Base-by-base conservation (phyloP, 1,284 basidiomycete genomes). In the Bjerkandera adusta region DNA sequence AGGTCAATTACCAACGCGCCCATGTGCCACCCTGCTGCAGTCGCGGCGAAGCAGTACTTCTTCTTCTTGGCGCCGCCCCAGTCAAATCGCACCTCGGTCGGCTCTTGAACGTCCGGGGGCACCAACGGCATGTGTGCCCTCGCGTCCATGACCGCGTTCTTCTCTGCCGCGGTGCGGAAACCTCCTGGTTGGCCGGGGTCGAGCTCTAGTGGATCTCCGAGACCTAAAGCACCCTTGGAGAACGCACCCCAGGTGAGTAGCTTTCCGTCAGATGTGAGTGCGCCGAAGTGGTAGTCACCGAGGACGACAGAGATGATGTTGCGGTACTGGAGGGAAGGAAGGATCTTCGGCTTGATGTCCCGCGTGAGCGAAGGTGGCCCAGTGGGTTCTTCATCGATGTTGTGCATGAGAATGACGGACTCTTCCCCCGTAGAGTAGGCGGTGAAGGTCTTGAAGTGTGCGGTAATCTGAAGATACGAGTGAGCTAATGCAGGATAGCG, bases 281-380 rank as follows among this genome's bases (percentile, higher is more conserved):
- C 92, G 21, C 84, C 89, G 57, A 73, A 84, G 68, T 97, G 93
- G 64, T 93, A 95, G 65, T 97, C 92, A 4, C 94, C 94, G 37
- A 92, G 74, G 7, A 85, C 83, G 46, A 94, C 83, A 46, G 89
- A 89, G 52, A 95, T 92, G 46, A 95, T 77, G 32, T 74, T 72
- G 51, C 71, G 76, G 55, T 85, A 76, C 57, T 93, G 89, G 16
- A 96, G 68, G 18, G 73, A 76, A 1, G 86, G 83, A 3, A 89
- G 73, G 50, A 89, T 68, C 26, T 73, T 72, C 2, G 91, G 86
- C 35, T 59, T 58, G 35, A 70, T 68, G 15, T 66, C 65, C 21
- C 62, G 24, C 10, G 8, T n/a, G 20, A 20, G 36, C 11, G 24
- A 26, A 11, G 35, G 4, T 20, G 30, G 20, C 11, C 6, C 18